Conservation (phyloP, 2,329 filamentous ascomycete species). For the Scedosporium dehoogii region DNA sequence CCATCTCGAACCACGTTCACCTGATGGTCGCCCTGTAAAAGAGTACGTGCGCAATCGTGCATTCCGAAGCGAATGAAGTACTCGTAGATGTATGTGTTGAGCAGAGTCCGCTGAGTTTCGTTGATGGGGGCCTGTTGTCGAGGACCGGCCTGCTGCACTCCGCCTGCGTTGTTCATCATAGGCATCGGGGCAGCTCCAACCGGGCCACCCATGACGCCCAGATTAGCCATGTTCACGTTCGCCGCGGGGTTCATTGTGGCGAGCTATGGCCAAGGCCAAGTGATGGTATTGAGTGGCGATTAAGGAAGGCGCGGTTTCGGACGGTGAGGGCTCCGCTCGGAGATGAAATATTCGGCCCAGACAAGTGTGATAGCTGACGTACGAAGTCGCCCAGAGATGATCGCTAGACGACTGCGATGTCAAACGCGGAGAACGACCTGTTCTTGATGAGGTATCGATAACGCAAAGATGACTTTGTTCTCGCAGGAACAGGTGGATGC, state of each 20-base stretch:
- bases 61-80: constrained; percentile 82
- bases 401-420: too few species aligned
- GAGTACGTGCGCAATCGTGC: constrained; percentile 69
- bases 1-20: constrained; percentile 60
- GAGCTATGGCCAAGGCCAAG: not conserved
- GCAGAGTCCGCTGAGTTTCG: constrained; percentile 41
- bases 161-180: constrained; percentile 51
- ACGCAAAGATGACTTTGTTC: not conserved
- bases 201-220: constrained; percentile 60
- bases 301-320: too few species aligned
- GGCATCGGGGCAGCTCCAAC: constrained; percentile 43
- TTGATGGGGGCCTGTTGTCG: constrained; percentile 16
- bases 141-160: constrained; percentile 20
- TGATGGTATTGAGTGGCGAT: too few species aligned
- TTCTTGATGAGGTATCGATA: not conserved
- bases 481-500: not conserved
- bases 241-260: constrained; percentile 39
- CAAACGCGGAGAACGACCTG: too few species aligned
- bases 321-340: too few species aligned
- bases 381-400: too few species aligned
- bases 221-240: constrained; percentile 56
- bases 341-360: too few species aligned
- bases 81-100: constrained; percentile 87
- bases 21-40: constrained; percentile 57
- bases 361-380: too few species aligned